phyloP scores from a whole-genome alignment of 768 basidiomycete genomes.

The Lactifluus piperatus region DNA sequence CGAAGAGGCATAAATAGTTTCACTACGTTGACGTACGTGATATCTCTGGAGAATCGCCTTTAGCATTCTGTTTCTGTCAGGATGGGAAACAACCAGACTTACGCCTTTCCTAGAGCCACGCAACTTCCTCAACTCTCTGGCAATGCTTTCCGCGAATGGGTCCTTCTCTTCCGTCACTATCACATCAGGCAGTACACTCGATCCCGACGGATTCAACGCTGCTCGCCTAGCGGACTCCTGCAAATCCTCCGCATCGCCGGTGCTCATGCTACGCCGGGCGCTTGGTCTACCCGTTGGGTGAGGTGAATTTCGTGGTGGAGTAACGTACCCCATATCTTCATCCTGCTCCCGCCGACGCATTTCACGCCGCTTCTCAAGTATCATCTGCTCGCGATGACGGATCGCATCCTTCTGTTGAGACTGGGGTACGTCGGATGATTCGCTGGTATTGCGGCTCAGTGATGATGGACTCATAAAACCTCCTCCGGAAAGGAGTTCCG shows the following conservation, averaged over 20 bases:
- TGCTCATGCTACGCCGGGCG: conserved; percentile 67
- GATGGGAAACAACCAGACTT: conserved; percentile 21
- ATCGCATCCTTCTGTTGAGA: conserved; percentile 61
- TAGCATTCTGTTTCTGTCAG: conserved; percentile 1
- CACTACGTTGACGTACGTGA: conserved; percentile 67
- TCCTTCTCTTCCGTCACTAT: conserved; percentile 40
- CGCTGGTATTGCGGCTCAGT: conserved; percentile 35
- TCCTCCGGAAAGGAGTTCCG: conserved; percentile 16
- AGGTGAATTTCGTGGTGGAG: conserved; percentile 25
- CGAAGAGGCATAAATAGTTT: conserved; percentile 67
- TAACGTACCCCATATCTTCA: conserved; percentile 31
- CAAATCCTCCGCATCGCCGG: conserved; percentile 53
- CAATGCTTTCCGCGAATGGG: conserved; percentile 58
- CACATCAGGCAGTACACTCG: conserved; percentile 31
- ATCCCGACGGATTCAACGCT: conserved; percentile 28
- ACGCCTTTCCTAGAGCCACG: conserved; percentile 40
- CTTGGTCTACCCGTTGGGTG: conserved; percentile 34
- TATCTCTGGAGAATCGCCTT: conserved; percentile 50
- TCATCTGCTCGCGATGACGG: conserved; percentile 53
- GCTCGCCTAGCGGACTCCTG: conserved; percentile 22
- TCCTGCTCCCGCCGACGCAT: conserved; percentile 47
- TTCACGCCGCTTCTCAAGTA: conserved; percentile 61
- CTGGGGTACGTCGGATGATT: conserved; percentile 35
- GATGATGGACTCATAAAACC: conserved; percentile 19
- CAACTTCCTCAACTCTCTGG: conserved; percentile 58